Base-by-base conservation (phyloP, 2,329 filamentous ascomycete genomes). In the Aspergillus eucalypticola region DNA sequence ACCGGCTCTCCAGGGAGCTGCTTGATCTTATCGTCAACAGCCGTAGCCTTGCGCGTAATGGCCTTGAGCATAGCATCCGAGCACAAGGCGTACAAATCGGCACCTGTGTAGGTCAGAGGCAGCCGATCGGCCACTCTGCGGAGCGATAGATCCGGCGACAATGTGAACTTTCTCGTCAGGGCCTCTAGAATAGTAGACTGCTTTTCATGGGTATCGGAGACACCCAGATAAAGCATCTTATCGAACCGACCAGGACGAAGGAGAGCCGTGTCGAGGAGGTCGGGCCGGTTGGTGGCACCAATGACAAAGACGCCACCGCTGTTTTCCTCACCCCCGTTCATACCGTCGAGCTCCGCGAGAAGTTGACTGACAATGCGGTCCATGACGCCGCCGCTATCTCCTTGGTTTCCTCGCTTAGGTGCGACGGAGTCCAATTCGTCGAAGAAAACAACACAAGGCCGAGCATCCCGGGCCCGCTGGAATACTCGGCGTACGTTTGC, bases 401-500 rank as follows among this genome's bases (percentile, higher is more conserved):
- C 95, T 76, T 98, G 94, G 71, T 98, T 98, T 39, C 95, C 95
- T 77, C 95, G 86, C 80, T 98, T 98, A 0, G 95, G 95, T 4
- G 95, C 94, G 2, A 98, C 94, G 21, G 91, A 99, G 74, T 99
- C 95, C 79, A 99, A 81, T 83, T 99, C 95, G 71, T 99, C 95
- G 64, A 99, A 87, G 88, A 99, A 99, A 69, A 99, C 96, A 60
- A 99, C 91, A 72, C 96, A 99, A 76, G 95, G 95, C 67, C 95
- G 94, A 61, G 96, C 95, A 66, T 95, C 95, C 71, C 95, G 91
- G 65, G 95, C 95, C 84, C 97, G 97, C 86, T 99, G 95, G 79
- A 99, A 99, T 68, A 99, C 98, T 76, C 98, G 94, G 73, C 95
- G 91, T 66, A 99, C 98, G 80, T 99, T 99, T 84, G 92, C 96